A percentile compares a stretch with the other conserved stretches of the same genome.
These are phyloP conservation scores for Bassia scoparia DNA, from an alignment of 148 eudicot species.

Conservation along the genomic window DNA sequence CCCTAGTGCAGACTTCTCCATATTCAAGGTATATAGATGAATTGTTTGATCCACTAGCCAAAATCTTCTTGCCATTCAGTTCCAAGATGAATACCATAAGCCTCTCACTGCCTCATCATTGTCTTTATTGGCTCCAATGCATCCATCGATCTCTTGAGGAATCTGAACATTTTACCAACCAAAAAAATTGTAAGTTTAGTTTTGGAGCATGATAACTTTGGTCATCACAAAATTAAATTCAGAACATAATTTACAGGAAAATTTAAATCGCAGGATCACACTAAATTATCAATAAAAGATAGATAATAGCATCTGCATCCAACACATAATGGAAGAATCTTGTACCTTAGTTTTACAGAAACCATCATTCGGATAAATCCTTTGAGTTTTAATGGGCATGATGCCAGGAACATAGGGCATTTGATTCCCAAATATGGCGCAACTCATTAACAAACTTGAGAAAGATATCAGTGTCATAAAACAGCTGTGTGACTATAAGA, in stretches of 20 bases:
- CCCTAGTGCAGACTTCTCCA: slow-evolving; percentile 96
- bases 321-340: background rate
- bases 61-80: slow-evolving; percentile 99
- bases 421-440: slow-evolving; percentile 87
- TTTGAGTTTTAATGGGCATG: slow-evolving; percentile 96
- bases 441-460: slow-evolving; percentile 89
- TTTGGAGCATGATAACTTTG: background rate
- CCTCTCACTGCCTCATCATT: slow-evolving; percentile 96
- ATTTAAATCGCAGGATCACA: background rate
- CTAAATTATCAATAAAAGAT: background rate
- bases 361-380: slow-evolving; percentile 91
- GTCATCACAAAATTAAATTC: background rate
- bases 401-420: slow-evolving; percentile 96
- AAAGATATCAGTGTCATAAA: slow-evolving; percentile 83
- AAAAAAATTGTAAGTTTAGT: slow-evolving; percentile 14
- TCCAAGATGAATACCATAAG: slow-evolving; percentile 92
- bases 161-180: slow-evolving; percentile 40
- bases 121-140: slow-evolving; percentile 97
- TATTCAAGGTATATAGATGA: slow-evolving; percentile 92
- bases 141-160: slow-evolving; percentile 73
- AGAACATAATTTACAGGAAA: background rate
- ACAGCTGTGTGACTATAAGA: slow-evolving; percentile 88
- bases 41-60: slow-evolving; percentile 77
- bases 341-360: slow-evolving; percentile 95
- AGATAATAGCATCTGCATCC: background rate